phyloP scores from a whole-genome alignment of 768 basidiomycete species.

The Mycena kentingensis region DNA sequence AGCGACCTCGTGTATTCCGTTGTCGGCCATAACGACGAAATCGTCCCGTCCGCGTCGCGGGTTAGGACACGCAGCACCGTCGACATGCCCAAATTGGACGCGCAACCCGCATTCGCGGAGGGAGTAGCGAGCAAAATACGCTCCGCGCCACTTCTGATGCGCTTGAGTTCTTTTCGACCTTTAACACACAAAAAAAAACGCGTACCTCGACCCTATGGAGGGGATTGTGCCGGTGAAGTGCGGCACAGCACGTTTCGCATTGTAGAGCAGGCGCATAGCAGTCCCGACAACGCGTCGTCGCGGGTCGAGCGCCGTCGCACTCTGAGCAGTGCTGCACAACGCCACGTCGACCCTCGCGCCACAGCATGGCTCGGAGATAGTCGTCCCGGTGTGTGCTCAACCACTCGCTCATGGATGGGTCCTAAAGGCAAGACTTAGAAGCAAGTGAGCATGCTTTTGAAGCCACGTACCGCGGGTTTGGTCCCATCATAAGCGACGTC shows the following conservation, averaged over 20 bases:
- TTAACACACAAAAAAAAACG: too few relatives aligned
- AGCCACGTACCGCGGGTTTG: not conserved
- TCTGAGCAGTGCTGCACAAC: not conserved
- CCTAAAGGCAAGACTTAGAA: not conserved
- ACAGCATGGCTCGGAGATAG: not conserved
- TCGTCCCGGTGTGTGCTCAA: not conserved
- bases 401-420: not conserved
- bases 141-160: slow-evolving; percentile 23
- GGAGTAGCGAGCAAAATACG: slow-evolving; percentile 7
- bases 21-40: slow-evolving; percentile 19
- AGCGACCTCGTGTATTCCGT: slow-evolving; percentile 23
- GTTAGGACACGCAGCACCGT: not conserved
- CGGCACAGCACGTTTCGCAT: too few relatives aligned
- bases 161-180: not conserved
- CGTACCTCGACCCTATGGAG: slow-evolving; percentile 22
- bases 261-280: too few relatives aligned
- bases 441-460: too few relatives aligned
- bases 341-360: not conserved
- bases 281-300: not conserved
- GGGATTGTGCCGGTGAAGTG: slow-evolving; percentile 11
- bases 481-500: not conserved
- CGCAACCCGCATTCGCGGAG: slow-evolving; percentile 20
- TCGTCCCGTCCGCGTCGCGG: not conserved
- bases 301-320: not conserved
- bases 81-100: slow-evolving; percentile 26